Conservation (phyloP, 495 filamentous ascomycete genomes). For the Staphylotrichum tortipilum region DNA sequence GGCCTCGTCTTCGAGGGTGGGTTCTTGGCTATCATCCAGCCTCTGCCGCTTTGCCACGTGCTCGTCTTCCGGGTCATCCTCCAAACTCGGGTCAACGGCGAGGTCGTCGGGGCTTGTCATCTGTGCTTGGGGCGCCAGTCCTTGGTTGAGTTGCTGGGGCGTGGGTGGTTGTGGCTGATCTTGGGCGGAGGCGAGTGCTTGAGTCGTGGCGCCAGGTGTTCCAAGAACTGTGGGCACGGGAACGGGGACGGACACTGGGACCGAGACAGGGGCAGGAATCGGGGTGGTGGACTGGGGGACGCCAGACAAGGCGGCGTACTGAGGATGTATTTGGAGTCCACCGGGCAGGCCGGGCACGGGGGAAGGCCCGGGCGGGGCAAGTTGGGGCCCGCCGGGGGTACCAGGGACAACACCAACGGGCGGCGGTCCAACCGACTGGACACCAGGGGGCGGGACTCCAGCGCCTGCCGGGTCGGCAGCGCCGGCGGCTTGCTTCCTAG, state of each 20-base stretch:
- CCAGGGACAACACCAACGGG: constrained; percentile 4
- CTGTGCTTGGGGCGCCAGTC: constrained; percentile 11
- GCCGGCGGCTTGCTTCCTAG: constrained; percentile 28
- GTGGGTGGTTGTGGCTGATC: constrained; percentile 1
- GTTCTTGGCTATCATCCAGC: constrained; percentile 23
- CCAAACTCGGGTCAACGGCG: constrained; percentile 25
- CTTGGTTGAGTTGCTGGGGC: not conserved
- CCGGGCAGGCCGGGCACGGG: not conserved
- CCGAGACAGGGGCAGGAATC: no score
- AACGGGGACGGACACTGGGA: not conserved
- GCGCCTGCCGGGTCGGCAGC: constrained; percentile 6
- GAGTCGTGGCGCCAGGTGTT: not conserved
- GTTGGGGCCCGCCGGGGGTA: not conserved
- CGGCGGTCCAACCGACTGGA: not conserved
- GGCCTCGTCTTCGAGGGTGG: constrained; percentile 31
- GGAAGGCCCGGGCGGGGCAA: not conserved
- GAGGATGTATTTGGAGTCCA: not conserved
- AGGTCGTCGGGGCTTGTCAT: constrained; percentile 17
- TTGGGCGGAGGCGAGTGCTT: constrained; percentile 2
- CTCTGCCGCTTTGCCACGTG: constrained; percentile 31
- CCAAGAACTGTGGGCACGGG: not conserved
- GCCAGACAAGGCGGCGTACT: not conserved
- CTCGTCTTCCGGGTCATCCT: constrained; percentile 16
- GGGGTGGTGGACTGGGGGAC: no score
- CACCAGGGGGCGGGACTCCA: not conserved